phyloP scores from a whole-genome alignment of 2,329 filamentous ascomycete species.

The Arthrobotrys megalospora region DNA sequence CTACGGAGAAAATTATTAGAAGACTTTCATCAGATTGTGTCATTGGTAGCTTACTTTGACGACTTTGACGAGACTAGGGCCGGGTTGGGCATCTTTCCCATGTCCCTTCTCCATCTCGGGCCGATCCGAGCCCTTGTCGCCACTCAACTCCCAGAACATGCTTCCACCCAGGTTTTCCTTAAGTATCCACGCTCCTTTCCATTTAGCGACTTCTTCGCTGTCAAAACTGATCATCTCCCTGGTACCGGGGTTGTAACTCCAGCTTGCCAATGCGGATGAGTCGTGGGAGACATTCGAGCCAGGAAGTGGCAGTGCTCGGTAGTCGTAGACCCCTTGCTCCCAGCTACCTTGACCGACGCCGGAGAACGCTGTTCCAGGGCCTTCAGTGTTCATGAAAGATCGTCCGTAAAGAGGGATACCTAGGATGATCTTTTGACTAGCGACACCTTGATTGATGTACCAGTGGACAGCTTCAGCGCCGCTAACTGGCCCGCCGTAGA shows the following conservation, averaged over 20 bases:
- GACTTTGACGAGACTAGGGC: background rate
- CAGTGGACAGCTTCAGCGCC: constrained; percentile 66
- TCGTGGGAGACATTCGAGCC: constrained; percentile 79
- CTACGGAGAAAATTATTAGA: constrained; percentile 14
- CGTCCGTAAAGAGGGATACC: constrained; percentile 96
- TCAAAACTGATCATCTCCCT: constrained; percentile 85
- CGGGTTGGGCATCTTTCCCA: constrained; percentile 26
- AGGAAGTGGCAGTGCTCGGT: constrained; percentile 82
- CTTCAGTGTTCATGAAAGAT: constrained; percentile 83
- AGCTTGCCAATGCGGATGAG: constrained; percentile 77
- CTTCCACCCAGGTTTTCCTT: constrained; percentile 78
- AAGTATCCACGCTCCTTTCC: constrained; percentile 81
- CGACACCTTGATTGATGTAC: constrained; percentile 73
- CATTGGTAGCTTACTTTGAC: constrained; percentile 2
- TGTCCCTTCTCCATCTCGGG: constrained; percentile 32
- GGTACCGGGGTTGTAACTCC: constrained; percentile 78
- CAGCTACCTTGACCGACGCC: constrained; percentile 85
- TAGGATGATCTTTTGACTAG: constrained; percentile 81
- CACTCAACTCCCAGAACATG: constrained; percentile 98
- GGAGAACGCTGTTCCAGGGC: constrained; percentile 77
- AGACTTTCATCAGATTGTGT: background rate
- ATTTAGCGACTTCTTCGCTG: constrained; percentile 76
- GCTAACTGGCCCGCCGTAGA: constrained; percentile 70
- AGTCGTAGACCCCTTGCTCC: constrained; percentile 90
- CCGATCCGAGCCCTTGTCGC: constrained; percentile 73